Base-by-base conservation (phyloP, 2,329 filamentous ascomycete genomes). In the Cercospora brassicicola region DNA sequence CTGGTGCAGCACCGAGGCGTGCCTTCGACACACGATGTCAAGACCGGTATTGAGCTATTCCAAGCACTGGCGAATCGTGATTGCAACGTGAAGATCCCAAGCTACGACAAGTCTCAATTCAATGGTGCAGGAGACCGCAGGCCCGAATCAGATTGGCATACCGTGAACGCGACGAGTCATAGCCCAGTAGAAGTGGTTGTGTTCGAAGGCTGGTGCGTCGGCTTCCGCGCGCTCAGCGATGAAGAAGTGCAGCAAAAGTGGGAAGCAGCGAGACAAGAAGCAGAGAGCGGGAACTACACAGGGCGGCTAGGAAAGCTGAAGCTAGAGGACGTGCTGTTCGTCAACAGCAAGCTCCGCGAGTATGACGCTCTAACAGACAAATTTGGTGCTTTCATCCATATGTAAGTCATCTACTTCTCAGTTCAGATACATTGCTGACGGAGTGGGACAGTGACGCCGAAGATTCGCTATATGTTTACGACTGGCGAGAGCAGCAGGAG, bases 201-300 rank as follows among this genome's bases (percentile, higher is more conserved):
- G 62, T 89, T 97, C 71, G 93, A 97, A 79, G 93, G 94, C 18
- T 97, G 93, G 94, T 95, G 91, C 78, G 88, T 96, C 11, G 94
- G 93, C 2, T 97, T 97, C 81, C 88, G 89, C 5, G 79, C 90
- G 0, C 79, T 94, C 11, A 74, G 81, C n/a, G 83, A 85, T 4
- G 78, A 87, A 3, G 83, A 84, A 30, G 78, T 88, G 3, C 84
- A 84, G 73, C 82, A 83, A 76, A 86, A 84, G 69, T 87, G 87
- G 78, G 80, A 82, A 62, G 80, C 80, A 31, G 85, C 85, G 2
- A 77, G 78, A 60, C 72, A 84, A 77, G 78, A 87, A 78, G 77
- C 87, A 78, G 36, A 83, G 84, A 70, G 65, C 4, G 63, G 59
- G 2, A 67, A 26, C 18, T 85, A 87, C 78, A 71, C 81, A 18